Conservation (phyloP, 805 yeast genomes). For the Pichia californica region DNA sequence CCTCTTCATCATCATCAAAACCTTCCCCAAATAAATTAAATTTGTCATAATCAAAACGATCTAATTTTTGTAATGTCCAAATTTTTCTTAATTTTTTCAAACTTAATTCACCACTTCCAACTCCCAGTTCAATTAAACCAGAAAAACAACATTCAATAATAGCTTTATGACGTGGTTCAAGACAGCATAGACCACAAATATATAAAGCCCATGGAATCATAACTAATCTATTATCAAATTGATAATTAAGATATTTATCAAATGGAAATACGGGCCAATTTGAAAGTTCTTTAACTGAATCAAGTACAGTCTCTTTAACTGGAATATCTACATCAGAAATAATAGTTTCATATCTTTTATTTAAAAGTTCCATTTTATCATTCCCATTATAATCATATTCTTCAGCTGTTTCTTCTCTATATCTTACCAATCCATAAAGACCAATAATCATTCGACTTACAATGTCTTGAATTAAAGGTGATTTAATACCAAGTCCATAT, state of each 20-base stretch:
- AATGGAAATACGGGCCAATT: slow-evolving; percentile 18
- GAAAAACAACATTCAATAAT: slow-evolving; percentile 31
- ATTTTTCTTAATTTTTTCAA: slow-evolving; percentile 25
- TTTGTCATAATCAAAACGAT: slow-evolving; percentile 20
- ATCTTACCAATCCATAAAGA: slow-evolving; percentile 20
- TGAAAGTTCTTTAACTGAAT: background rate
- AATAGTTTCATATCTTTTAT: background rate
- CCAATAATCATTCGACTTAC: slow-evolving; percentile 28
- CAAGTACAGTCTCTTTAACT: background rate
- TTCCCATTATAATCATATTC: background rate
- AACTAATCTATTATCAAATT: slow-evolving; percentile 30
- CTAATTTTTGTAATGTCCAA: slow-evolving; percentile 27
- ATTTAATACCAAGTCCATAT: slow-evolving; percentile 22
- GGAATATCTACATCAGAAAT: slow-evolving; percentile 4
- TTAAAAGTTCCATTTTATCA: background rate
- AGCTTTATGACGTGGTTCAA: slow-evolving; percentile 25
- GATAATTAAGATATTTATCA: slow-evolving; percentile 26
- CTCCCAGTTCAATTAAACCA: slow-evolving; percentile 29
- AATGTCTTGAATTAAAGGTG: slow-evolving; percentile 25
- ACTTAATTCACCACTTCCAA: slow-evolving; percentile 32
- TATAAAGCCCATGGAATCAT: slow-evolving; percentile 35
- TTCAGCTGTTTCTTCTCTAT: slow-evolving; percentile 6
- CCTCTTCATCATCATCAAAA: slow-evolving; percentile 21
- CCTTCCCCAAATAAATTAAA: slow-evolving; percentile 19
- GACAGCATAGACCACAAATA: slow-evolving; percentile 30